These are phyloP conservation scores for Beauveria asiatica DNA, from an alignment of 2,329 filamentous ascomycete species.

Conservation along the genomic window DNA sequence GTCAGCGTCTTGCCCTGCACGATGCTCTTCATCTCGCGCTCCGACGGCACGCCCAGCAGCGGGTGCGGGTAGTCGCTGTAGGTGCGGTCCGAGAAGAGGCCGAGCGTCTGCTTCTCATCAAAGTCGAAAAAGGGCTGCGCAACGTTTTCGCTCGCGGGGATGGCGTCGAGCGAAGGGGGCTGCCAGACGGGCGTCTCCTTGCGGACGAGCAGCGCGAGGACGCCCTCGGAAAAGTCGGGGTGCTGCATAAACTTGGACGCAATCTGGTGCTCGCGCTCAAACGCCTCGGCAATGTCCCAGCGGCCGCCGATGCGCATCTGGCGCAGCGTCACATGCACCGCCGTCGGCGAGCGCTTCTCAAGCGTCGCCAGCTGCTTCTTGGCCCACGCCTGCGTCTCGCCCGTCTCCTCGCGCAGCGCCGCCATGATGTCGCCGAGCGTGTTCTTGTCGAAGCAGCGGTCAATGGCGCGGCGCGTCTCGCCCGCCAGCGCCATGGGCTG, in stretches of 20 bases:
- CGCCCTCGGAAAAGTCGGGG: constrained; percentile 85
- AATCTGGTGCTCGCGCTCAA: constrained; percentile 77
- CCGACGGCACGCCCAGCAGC: constrained; percentile 63
- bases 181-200: constrained; percentile 68
- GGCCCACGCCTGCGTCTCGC: constrained; percentile 63
- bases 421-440: constrained; percentile 61
- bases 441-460: constrained; percentile 67
- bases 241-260: constrained; percentile 83
- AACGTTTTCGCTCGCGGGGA: constrained; percentile 47
- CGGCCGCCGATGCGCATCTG: constrained; percentile 68
- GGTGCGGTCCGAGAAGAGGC: constrained; percentile 52
- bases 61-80: constrained; percentile 68
- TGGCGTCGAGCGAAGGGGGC: constrained; percentile 62
- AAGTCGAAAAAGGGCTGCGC: constrained; percentile 60
- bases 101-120: constrained; percentile 37
- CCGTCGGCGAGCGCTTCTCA: constrained; percentile 71
- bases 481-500: constrained; percentile 61
- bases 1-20: constrained; percentile 33
- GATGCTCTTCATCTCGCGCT: constrained; percentile 47
- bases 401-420: constrained; percentile 49
- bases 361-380: constrained; percentile 67
- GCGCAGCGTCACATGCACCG: constrained; percentile 73
- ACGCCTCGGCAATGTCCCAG: constrained; percentile 80
- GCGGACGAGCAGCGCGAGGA: constrained; percentile 69
- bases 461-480: constrained; percentile 68